Conservation (phyloP, 2,329 filamentous ascomycete genomes). For the Sporothrix variecibatus region DNA sequence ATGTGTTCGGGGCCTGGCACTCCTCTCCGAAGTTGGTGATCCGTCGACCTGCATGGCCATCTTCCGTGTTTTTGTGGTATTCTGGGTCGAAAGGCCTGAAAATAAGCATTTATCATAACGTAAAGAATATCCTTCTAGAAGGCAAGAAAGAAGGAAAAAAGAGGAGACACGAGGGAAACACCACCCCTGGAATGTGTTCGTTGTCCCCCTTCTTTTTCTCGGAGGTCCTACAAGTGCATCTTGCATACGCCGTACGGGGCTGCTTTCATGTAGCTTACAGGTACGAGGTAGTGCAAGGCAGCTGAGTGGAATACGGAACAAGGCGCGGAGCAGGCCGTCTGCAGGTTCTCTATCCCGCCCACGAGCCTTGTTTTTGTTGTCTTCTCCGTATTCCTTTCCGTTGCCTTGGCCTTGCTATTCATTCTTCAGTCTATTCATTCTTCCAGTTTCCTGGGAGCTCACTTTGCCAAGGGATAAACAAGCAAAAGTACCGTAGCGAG, state of each 20-base stretch:
- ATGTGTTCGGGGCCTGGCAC: background rate
- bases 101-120: background rate
- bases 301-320: background rate
- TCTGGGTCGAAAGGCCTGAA: background rate
- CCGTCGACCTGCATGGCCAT: background rate
- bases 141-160: background rate
- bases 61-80: background rate
- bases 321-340: background rate
- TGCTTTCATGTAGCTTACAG: background rate
- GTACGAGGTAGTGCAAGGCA: background rate
- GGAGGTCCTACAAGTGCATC: background rate
- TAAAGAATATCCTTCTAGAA: background rate
- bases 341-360: background rate
- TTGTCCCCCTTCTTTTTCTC: background rate
- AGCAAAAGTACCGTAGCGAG: background rate
- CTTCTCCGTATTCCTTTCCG: background rate
- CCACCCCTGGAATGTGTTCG: background rate
- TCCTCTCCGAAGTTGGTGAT: background rate
- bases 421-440: background rate
- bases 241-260: background rate
- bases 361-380: background rate
- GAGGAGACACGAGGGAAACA: background rate
- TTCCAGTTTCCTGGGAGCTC: background rate
- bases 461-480: background rate
- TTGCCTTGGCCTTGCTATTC: background rate